Conservation (phyloP, 2,329 filamentous ascomycete species). For the Colletotrichum godetiae region DNA sequence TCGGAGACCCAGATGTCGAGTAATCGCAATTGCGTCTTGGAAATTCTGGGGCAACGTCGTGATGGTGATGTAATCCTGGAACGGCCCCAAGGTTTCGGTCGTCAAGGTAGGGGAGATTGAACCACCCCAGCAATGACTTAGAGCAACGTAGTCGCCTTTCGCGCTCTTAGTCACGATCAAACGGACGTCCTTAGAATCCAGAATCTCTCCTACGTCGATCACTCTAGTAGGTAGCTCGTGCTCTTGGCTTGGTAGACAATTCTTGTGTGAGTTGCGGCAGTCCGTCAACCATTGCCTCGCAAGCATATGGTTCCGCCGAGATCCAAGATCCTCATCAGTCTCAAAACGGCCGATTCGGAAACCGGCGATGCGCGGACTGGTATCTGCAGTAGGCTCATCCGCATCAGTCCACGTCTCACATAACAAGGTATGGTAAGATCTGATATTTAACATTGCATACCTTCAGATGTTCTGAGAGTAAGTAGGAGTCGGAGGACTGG, state of each 20-base stretch:
- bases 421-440: background rate
- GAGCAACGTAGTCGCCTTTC: slow-evolving; percentile 32
- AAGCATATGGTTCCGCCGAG: background rate
- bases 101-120: slow-evolving; percentile 9
- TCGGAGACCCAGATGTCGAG: slow-evolving; percentile 20
- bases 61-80: background rate
- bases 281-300: slow-evolving; percentile 10
- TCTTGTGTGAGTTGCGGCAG: background rate
- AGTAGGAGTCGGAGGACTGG: background rate
- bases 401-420: background rate
- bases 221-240: slow-evolving; percentile 17
- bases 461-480: background rate
- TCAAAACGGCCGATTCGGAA: slow-evolving; percentile 1
- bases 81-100: background rate
- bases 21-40: slow-evolving; percentile 27
- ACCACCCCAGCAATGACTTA: slow-evolving; percentile 38
- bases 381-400: background rate
- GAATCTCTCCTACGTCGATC: background rate
- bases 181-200: background rate
- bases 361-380: background rate
- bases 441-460: background rate
- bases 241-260: background rate
- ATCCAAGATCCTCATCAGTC: background rate
- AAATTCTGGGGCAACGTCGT: background rate
- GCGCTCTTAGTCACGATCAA: background rate